Percentiles rank a stretch among this genome's conserved stretches.
Evolutionary conservation across 352 stramenopile genomes (phyloP).

Genomic region (Globisporangium solare): DNA sequence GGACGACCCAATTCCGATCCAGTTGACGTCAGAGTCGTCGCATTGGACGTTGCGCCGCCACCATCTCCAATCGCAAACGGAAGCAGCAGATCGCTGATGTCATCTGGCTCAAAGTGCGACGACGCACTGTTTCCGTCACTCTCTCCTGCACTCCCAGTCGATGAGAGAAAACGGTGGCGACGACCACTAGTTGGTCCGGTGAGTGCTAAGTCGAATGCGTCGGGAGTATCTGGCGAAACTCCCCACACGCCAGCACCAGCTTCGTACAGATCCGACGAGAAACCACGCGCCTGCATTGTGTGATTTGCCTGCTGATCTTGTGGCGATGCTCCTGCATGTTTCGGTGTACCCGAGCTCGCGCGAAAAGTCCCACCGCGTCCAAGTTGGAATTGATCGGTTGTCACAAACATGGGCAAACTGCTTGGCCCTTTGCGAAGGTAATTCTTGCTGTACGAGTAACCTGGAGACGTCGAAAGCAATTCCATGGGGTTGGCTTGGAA

Average conservation of each 20-base stretch:
- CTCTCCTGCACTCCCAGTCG: slow-evolving; percentile 17
- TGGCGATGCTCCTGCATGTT: slow-evolving; percentile 13
- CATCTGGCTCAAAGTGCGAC: slow-evolving; percentile 17
- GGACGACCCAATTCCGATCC: slow-evolving; percentile 18
- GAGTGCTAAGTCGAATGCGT: slow-evolving; percentile 57
- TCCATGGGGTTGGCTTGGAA: slow-evolving; percentile 69
- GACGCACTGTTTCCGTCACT: slow-evolving; percentile 15
- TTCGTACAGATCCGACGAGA: slow-evolving; percentile 65
- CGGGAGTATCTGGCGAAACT: slow-evolving; percentile 58
- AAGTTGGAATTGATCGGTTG: slow-evolving; percentile 44
- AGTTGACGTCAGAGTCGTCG: slow-evolving; percentile 44
- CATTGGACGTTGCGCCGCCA: slow-evolving; percentile 24
- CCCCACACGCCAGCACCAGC: slow-evolving; percentile 53
- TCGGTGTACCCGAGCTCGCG: slow-evolving; percentile 3
- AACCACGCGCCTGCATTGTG: slow-evolving; percentile 29
- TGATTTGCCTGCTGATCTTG: slow-evolving; percentile 6
- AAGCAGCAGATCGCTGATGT: slow-evolving; percentile 43
- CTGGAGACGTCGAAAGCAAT: slow-evolving; percentile 64
- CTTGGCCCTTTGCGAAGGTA: slow-evolving; percentile 41
- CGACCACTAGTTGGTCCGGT: slow-evolving; percentile 20
- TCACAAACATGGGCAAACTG: slow-evolving; percentile 48
- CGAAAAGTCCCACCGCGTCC: slow-evolving; percentile 13
- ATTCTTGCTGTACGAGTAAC: slow-evolving; percentile 72
- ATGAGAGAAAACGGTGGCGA: slow-evolving; percentile 44
- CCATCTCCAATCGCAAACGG: slow-evolving; percentile 64